These are phyloP conservation scores for Symbiodinium natans DNA, from an alignment of 73 alveolate genomes.

Conservation along the genomic window DNA sequence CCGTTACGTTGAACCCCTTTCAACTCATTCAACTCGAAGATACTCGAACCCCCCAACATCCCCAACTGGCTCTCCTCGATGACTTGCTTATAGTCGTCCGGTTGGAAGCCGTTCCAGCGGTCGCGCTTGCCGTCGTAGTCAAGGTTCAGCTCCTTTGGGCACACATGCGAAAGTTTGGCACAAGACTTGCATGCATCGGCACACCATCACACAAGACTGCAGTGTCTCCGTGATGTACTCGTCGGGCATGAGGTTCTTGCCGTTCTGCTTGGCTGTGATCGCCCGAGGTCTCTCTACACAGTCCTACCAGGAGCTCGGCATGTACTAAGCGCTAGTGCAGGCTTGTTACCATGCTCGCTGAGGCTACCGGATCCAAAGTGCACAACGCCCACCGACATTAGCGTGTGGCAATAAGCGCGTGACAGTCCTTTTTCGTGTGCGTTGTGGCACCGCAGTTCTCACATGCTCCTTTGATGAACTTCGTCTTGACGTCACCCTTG, in stretches of 20 bases:
- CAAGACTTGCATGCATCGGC: no score
- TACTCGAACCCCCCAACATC: no score
- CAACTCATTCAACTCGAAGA: no score
- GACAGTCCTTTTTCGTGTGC: constrained; percentile 96
- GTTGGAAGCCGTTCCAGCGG: constrained; percentile 98
- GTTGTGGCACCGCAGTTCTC: constrained; percentile 99
- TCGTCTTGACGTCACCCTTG: constrained; percentile 95
- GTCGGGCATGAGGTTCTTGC: constrained; percentile 97
- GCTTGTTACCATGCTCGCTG: no score
- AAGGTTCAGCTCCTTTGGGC: constrained; percentile 94
- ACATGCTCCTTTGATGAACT: constrained; percentile 98
- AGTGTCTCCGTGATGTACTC: constrained; percentile 95
- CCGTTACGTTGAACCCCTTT: no score
- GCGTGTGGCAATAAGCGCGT: no score
- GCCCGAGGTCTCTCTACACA: constrained; percentile 98
- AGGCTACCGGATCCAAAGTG: no score
- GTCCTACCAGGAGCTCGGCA: constrained; percentile 32
- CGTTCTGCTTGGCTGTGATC: constrained; percentile 97
- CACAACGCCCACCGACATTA: no score
- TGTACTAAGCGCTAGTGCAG: no score
- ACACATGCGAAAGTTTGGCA: neutral
- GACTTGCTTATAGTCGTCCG: constrained; percentile 95
- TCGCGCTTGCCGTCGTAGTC: constrained; percentile 98
- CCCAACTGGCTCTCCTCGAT: no score
- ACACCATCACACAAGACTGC: neutral